These are phyloP conservation scores for Begonia fuchsioides DNA, from an alignment of 306 rosid species.

Conservation along the genomic window DNA sequence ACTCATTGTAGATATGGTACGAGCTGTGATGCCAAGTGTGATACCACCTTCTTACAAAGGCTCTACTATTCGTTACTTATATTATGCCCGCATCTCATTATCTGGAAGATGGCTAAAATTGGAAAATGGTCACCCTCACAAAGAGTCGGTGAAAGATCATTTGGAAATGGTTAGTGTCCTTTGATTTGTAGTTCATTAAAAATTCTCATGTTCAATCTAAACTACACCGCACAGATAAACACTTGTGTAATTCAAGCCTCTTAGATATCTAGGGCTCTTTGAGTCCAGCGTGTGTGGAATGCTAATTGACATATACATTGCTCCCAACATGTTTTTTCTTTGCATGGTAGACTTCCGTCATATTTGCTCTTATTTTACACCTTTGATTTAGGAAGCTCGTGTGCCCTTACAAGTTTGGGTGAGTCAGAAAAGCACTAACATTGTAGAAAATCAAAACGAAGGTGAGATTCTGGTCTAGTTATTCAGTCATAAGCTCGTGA, in stretches of 20 bases:
- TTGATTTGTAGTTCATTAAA: slow-evolving; percentile 8
- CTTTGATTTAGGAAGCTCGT: slow-evolving; percentile 64
- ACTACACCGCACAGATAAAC: no score
- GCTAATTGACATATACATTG: neutral
- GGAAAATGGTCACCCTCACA: slow-evolving; percentile 69
- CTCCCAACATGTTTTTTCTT: neutral
- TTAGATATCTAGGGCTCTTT: neutral
- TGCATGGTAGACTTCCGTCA: no score
- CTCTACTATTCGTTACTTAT: slow-evolving; percentile 78
- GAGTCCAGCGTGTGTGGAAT: neutral
- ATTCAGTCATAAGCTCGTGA: no score
- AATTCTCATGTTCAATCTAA: no score
- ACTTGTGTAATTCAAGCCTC: no score
- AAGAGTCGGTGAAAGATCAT: slow-evolving; percentile 45
- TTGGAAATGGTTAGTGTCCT: slow-evolving; percentile 56
- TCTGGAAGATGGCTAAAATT: slow-evolving; percentile 65
- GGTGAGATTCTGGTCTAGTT: slow-evolving; percentile 15
- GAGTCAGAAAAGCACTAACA: slow-evolving; percentile 62
- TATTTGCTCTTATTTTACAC: no score
- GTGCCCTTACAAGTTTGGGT: slow-evolving; percentile 86
- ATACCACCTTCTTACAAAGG: slow-evolving; percentile 98
- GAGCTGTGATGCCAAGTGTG: slow-evolving; percentile 39
- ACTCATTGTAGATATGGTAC: slow-evolving; percentile 52
- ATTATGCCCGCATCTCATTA: slow-evolving; percentile 54
- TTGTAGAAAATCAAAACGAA: slow-evolving; percentile 55